Base-by-base conservation (phyloP, 2,329 filamentous ascomycete genomes). In the Penicillium olsonii region DNA sequence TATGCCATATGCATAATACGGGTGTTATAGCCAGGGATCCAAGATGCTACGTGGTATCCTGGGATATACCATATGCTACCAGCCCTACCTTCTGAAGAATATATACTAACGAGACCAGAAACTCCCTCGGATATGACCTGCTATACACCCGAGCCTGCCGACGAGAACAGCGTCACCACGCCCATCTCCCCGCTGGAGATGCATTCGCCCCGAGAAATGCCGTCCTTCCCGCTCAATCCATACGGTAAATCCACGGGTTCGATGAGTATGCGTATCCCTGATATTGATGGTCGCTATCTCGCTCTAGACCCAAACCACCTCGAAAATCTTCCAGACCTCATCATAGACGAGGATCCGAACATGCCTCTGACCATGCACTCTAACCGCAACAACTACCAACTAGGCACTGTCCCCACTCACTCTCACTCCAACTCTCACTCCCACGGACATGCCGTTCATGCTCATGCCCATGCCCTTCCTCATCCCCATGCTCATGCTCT, bases 101-200 rank as follows among this genome's bases (percentile, higher is more conserved):
- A 4, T n/a, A 11, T 18, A 34, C 45, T 53, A 43, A 54, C 24
- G 39, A 39, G n/a, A 7, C 45, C 12, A 70, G 68, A 60, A 39
- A 70, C 68, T 18, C 68, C 68, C 5, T 68, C 68, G 31, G 68
- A 70, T 50, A 70, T 70, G 67, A 68, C 64, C 34, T 70, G 67
- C 52, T 70, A 67, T 50, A 70, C 67, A 6, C 67, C 67, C 10
- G 65, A 67, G 41, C 66, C 65, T 10, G 62, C 65, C 17, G 66
- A 69, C 15, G 60, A 62, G 42, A 52, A 57, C 29, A 43, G 38
- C 22, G 45, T 57, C 7, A 65, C 47, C 9, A 49, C 65, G 6
- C 54, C 67, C 19, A 60, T 65, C 27, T 67, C 67, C 20, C 58
- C 60, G 19, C 51, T 49, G 39, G 66, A 68, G 12, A 52, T 63